Conservation (phyloP, 805 yeast species). For the Kazachstania kunashirensis region DNA sequence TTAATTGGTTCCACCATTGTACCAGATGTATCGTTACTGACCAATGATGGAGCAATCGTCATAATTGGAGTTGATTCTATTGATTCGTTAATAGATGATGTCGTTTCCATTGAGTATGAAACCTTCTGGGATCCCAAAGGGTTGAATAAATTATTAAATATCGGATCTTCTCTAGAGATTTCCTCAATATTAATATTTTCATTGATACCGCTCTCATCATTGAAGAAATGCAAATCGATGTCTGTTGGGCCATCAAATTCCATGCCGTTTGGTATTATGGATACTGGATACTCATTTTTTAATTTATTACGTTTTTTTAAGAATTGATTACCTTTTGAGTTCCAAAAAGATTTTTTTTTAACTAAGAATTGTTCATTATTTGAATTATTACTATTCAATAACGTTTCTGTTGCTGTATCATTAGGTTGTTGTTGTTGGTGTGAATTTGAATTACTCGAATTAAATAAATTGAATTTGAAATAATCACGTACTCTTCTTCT, state of each 20-base stretch:
- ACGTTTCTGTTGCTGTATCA: not conserved
- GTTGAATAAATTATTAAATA: not conserved
- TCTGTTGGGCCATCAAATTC: not conserved
- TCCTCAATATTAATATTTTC: not conserved
- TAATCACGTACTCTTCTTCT: slow-evolving; percentile 20
- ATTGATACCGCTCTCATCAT: not conserved
- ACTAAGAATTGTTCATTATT: slow-evolving; percentile 13
- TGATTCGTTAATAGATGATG: not conserved
- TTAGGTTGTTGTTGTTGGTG: slow-evolving; percentile 4
- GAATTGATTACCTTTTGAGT: slow-evolving; percentile 15
- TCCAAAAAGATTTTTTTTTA: slow-evolving; percentile 23
- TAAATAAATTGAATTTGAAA: slow-evolving; percentile 23
- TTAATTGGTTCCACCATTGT: not conserved
- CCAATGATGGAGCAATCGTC: slow-evolving; percentile 2
- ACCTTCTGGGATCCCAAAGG: too few relatives aligned
- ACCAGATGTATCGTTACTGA: not conserved
- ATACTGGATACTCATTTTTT: not conserved
- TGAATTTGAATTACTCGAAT: slow-evolving; percentile 2
- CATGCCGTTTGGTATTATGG: too few relatives aligned
- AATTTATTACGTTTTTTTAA: slow-evolving; percentile 1
- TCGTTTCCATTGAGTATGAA: not conserved
- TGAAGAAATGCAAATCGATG: slow-evolving; percentile 3
- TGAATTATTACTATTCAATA: too few relatives aligned
- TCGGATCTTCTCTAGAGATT: not conserved
- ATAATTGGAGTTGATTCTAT: not conserved